Evolutionary conservation across 176 grass and related monocot genomes (phyloP), one percentile per base, ranked within the genome.

Genomic region (Urochloa ruziziensis): DNA sequence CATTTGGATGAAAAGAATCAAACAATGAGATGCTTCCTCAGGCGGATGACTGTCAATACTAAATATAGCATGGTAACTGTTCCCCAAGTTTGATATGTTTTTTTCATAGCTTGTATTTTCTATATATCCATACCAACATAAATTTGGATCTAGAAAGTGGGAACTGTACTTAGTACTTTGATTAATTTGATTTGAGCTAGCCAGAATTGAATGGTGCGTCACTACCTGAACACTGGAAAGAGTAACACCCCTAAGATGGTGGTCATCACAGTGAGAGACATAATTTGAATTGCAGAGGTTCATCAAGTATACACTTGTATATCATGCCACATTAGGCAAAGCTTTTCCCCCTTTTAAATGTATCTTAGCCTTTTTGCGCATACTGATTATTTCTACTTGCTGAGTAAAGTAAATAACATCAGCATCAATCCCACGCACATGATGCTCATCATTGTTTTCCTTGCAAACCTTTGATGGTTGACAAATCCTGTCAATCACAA

Each of bases 11-110:
- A 66, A 33, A 80, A 78, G 57, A 68, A 23, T 32, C 35, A 79
- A 30, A 84, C 61, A 61, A 69, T 74, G 79, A 91, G 39, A 37
- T 64, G 78, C 9, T 91, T 88, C 60, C 18, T 42, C 48, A 91
- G 66, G 30, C 16, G 10, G 21, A 91, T 91, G 85, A 84, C 67
- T 7, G 67, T 42, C 11, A 69, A 62, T 70, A 54, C 4, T 67
- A 91, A 69, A 34, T 44, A 69, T 63, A 77, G 70, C 60, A 87
- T 80, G 74, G 85, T 91, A 58, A 80, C 32, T 10, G 23, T 57
- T 57, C 24, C 54, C 23, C 9, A 57, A 48, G 28, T 61, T 77
- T 30, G 30, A n/a, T 59, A 23, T 67, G 35, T 57, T 56, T 3
- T 43, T 36, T 3, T 74, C 10, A n/a, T 70, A 56, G 13, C 2